phyloP scores from a whole-genome alignment of 2,329 filamentous ascomycete genomes.

The Cytospora piceicola region DNA sequence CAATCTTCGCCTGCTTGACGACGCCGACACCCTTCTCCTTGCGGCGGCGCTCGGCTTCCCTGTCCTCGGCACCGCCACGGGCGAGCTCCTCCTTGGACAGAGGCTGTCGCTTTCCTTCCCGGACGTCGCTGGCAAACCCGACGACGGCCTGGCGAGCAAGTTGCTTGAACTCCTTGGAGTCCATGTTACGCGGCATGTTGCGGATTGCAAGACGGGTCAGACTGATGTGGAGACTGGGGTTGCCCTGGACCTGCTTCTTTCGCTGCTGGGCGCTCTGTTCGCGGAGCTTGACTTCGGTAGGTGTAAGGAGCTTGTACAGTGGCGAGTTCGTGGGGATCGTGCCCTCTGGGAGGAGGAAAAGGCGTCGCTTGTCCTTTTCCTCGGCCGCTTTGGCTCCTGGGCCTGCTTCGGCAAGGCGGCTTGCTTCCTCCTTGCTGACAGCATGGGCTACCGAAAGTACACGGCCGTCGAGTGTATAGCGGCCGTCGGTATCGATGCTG shows the following conservation, averaged over 20 bases:
- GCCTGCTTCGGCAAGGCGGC: constrained; percentile 72
- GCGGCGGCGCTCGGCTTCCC: constrained; percentile 76
- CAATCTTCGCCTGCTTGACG: constrained; percentile 90
- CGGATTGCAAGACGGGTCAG: constrained; percentile 88
- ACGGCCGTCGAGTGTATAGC: constrained; percentile 89
- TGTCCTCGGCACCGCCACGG: constrained; percentile 79
- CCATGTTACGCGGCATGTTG: constrained; percentile 84
- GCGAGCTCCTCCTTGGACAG: constrained; percentile 88
- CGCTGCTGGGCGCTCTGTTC: constrained; percentile 86
- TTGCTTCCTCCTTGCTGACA: constrained; percentile 81
- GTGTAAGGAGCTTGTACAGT: constrained; percentile 75
- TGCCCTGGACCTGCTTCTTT: constrained; percentile 86
- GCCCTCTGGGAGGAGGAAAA: constrained; percentile 88
- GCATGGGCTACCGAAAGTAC: constrained; percentile 83
- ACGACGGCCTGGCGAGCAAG: constrained; percentile 91
- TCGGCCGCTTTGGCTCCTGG: constrained; percentile 64
- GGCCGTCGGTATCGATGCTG: constrained; percentile 76
- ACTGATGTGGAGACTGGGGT: constrained; percentile 86
- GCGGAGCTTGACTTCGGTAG: constrained; percentile 82
- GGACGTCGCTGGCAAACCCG: constrained; percentile 90
- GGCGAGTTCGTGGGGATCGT: constrained; percentile 77
- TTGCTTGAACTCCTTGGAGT: constrained; percentile 86
- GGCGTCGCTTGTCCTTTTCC: constrained; percentile 85
- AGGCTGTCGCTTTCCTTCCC: constrained; percentile 72
- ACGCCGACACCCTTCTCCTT: constrained; percentile 83